These are phyloP conservation scores for Gynostemma pentaphyllum DNA, from an alignment of 306 rosid genomes.

Conservation along the genomic window DNA sequence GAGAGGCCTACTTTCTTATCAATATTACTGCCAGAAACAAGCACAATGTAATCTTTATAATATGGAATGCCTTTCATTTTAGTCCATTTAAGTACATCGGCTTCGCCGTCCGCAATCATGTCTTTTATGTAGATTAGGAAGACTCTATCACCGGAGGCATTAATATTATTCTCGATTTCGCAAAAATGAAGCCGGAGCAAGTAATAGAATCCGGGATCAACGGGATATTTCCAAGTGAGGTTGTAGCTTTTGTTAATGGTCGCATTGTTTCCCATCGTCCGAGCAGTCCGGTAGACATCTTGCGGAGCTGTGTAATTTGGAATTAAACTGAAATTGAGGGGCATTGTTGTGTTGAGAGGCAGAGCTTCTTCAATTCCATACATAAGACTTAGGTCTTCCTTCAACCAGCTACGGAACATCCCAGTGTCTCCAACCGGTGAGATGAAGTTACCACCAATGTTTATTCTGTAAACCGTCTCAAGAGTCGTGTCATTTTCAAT, in stretches of 20 bases:
- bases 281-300: background rate
- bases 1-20: background rate
- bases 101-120: background rate
- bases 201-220: constrained; percentile 3
- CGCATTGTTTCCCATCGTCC: background rate
- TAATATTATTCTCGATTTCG: background rate
- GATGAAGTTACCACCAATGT: constrained; percentile 3
- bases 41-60: background rate
- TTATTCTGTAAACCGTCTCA: constrained; percentile 14
- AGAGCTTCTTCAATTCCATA: background rate
- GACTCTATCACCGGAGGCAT: background rate
- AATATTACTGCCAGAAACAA: background rate
- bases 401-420: constrained; percentile 15
- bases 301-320: constrained; percentile 5
- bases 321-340: background rate
- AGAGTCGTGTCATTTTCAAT: constrained; percentile 8
- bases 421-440: constrained; percentile 2
- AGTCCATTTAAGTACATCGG: background rate
- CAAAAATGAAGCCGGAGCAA: constrained; percentile 20
- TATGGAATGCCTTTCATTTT: background rate
- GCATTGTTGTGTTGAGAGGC: background rate
- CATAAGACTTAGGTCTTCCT: background rate
- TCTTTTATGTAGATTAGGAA: background rate
- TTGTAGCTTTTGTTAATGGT: background rate
- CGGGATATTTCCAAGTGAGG: constrained; percentile 15